Evolutionary conservation across 208 protist species (phyloP).

Genomic region (Trypanosoma mega): DNA sequence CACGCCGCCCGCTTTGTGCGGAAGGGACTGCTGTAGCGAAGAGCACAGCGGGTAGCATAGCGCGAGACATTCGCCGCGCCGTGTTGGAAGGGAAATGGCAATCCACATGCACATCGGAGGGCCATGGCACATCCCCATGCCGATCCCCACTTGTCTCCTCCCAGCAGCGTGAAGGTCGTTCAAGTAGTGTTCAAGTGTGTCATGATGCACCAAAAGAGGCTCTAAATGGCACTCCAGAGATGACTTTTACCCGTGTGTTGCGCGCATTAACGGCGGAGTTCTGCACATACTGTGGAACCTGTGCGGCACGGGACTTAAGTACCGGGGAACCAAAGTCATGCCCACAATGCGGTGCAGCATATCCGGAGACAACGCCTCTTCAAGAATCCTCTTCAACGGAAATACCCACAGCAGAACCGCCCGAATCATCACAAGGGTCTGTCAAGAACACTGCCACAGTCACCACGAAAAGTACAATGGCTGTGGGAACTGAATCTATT

Average conservation of each 20-base stretch:
- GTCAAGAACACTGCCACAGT: too few relatives aligned
- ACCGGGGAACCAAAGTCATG: constrained; percentile 20
- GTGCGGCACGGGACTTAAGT: constrained; percentile 17
- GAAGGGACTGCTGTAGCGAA: constrained; percentile 26
- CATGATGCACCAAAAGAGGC: background rate
- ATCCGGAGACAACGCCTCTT: constrained; percentile 6
- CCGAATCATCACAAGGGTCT: too few relatives aligned
- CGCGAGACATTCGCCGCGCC: constrained; percentile 9
- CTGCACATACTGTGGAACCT: constrained; percentile 16
- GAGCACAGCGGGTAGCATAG: constrained; percentile 20
- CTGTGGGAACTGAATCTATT: too few relatives aligned
- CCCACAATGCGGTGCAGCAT: constrained; percentile 10
- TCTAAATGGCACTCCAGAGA: background rate
- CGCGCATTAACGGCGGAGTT: constrained; percentile 18
- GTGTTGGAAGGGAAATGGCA: constrained; percentile 1
- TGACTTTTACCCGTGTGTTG: constrained; percentile 11
- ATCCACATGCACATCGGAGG: background rate
- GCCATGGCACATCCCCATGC: too few relatives aligned
- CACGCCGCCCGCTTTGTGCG: background rate
- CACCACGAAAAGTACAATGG: too few relatives aligned
- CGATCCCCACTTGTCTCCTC: too few relatives aligned
- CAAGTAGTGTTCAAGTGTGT: background rate
- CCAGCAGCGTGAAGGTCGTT: too few relatives aligned
- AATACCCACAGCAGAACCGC: background rate
- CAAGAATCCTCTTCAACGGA: background rate